Evolutionary conservation across 768 basidiomycete species (phyloP).

Genomic region (Candolleomyces efflorescens): DNA sequence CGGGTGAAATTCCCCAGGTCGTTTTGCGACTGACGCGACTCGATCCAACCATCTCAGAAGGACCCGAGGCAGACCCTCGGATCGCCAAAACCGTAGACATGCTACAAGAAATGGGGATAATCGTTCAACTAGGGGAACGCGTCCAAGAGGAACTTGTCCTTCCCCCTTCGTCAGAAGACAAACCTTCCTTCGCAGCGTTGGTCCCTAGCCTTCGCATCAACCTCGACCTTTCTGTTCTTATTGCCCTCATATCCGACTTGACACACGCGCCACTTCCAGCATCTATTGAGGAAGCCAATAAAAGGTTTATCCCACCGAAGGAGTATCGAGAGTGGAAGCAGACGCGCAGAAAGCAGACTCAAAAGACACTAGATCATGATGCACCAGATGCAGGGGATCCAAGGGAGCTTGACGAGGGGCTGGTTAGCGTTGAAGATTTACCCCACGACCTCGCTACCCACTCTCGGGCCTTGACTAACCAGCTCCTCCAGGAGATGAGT

Average conservation of each 20-base stretch:
- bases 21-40: conserved; percentile 71
- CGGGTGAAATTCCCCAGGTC: conserved; percentile 38
- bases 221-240: conserved; percentile 79
- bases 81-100: conserved; percentile 54
- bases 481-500: conserved; percentile 72
- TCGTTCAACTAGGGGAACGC: conserved; percentile 63
- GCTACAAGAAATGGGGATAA: conserved; percentile 59
- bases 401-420: conserved; percentile 17
- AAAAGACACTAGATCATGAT: neutral
- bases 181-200: conserved; percentile 8
- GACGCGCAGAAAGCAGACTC: conserved; percentile 18
- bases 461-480: conserved; percentile 65
- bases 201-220: conserved; percentile 62
- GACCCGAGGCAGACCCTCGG: conserved; percentile 43
- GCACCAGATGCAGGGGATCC: neutral
- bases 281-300: conserved; percentile 51
- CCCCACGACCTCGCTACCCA: conserved; percentile 47
- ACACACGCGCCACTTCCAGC: conserved; percentile 67
- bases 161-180: neutral
- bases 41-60: conserved; percentile 34
- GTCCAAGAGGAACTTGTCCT: conserved; percentile 18
- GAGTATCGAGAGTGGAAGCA: conserved; percentile 60
- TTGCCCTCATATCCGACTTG: conserved; percentile 81
- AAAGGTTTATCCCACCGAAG: conserved; percentile 58
- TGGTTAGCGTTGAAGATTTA: conserved; percentile 23